phyloP scores from a whole-genome alignment of 495 filamentous ascomycete genomes.

The Trichoderma erinaceum region DNA sequence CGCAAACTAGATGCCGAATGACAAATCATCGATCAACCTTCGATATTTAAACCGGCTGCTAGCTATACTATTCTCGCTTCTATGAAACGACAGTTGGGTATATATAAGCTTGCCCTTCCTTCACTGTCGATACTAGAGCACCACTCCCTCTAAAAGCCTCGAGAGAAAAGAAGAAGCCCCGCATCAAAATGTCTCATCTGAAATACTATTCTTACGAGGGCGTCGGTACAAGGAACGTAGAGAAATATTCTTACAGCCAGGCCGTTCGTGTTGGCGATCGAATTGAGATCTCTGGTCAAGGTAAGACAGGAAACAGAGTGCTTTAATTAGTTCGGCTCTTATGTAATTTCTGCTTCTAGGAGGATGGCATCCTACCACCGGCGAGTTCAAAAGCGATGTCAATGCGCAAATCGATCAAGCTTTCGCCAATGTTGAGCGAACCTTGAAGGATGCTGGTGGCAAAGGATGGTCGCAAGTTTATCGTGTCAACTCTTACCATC shows the following conservation, averaged over 20 bases:
- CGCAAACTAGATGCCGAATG: no score
- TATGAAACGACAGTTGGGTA: no score
- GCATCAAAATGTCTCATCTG: background rate
- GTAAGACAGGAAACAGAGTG: conserved; percentile 23
- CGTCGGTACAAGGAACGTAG: background rate
- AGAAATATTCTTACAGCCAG: conserved; percentile 45
- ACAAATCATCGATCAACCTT: no score
- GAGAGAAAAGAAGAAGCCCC: no score
- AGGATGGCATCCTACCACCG: conserved; percentile 43
- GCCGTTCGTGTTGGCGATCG: conserved; percentile 47
- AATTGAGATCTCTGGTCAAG: conserved; percentile 52
- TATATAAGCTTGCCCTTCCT: no score
- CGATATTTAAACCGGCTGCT: no score
- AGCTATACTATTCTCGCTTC: no score
- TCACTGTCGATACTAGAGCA: no score
- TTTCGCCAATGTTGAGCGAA: conserved; percentile 47
- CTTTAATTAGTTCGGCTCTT: background rate
- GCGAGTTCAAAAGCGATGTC: conserved; percentile 32
- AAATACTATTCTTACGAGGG: background rate
- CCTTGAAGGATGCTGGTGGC: conserved; percentile 44
- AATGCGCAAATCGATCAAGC: conserved; percentile 47
- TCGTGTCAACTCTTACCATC: conserved; percentile 43
- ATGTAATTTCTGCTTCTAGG: conserved; percentile 28
- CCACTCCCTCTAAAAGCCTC: no score
- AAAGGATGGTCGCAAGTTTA: conserved; percentile 55